Conservation (phyloP, 2,329 filamentous ascomycete genomes). For the Paraphoma sp. region DNA sequence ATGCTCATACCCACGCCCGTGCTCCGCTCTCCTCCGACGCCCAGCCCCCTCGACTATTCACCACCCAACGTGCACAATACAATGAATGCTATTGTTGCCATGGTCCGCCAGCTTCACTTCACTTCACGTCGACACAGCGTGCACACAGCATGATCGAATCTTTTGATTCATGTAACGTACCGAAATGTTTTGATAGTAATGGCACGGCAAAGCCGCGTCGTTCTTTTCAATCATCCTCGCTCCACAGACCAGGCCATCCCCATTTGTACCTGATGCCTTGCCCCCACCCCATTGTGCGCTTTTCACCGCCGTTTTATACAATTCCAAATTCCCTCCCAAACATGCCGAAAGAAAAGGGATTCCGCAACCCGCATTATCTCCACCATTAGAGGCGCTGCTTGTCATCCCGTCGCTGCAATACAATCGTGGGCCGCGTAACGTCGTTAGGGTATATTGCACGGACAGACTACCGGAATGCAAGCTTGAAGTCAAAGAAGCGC, state of each 20-base stretch:
- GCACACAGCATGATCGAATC: background rate
- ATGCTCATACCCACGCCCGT: background rate
- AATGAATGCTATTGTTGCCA: background rate
- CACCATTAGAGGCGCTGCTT: conserved; percentile 18
- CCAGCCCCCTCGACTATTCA: background rate
- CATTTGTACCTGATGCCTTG: background rate
- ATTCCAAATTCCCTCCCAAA: background rate
- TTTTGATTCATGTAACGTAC: conserved; percentile 14
- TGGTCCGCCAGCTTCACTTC: background rate
- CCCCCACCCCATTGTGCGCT: background rate
- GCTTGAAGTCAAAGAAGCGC: conserved; percentile 9
- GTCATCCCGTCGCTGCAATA: conserved; percentile 23
- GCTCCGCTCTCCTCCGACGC: background rate
- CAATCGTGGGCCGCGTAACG: conserved; percentile 33
- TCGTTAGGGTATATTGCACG: conserved; percentile 34
- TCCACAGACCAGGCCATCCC: background rate
- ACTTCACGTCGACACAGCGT: too few species aligned
- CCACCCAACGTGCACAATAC: background rate
- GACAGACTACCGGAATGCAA: conserved; percentile 10
- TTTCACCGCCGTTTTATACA: conserved; percentile 2
- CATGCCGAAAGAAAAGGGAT: conserved; percentile 1
- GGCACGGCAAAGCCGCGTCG: background rate
- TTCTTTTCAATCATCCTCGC: background rate
- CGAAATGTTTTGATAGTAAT: conserved; percentile 20
- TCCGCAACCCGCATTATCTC: background rate